These are phyloP conservation scores for Gossypium davidsonii DNA, from an alignment of 441 rosid species.

Conservation along the genomic window DNA sequence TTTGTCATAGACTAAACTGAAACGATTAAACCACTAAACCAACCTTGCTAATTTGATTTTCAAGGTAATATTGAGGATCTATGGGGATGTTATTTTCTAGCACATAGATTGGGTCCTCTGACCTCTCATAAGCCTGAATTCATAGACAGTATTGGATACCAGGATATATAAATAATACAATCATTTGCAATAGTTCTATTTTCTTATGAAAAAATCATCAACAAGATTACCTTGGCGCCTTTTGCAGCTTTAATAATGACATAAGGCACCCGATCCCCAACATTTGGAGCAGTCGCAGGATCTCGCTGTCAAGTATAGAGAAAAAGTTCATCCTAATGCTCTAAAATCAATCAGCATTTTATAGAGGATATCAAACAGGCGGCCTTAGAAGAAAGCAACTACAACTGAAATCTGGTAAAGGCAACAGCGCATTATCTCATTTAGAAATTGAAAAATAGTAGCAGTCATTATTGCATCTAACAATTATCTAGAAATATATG, in stretches of 20 bases:
- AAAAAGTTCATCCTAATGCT: slow-evolving; percentile 14
- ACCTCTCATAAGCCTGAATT: slow-evolving; percentile 84
- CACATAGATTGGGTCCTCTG: slow-evolving; percentile 96
- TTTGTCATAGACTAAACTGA: slow-evolving; percentile 4
- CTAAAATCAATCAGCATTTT: slow-evolving; percentile 17
- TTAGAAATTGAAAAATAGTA: not conserved
- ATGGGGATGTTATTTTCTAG: slow-evolving; percentile 89
- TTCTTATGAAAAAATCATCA: not conserved
- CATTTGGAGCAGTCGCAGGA: slow-evolving; percentile 97
- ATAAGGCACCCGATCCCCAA: slow-evolving; percentile 97
- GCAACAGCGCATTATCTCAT: not conserved
- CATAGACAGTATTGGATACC: slow-evolving; percentile 10
- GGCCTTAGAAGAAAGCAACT: not conserved
- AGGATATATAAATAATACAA: not conserved
- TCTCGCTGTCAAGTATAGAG: slow-evolving; percentile 61
- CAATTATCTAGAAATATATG: not conserved
- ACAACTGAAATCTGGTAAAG: not conserved
- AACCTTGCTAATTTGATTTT: slow-evolving; percentile 95
- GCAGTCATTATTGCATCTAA: not conserved
- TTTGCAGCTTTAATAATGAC: slow-evolving; percentile 89
- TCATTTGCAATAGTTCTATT: not conserved
- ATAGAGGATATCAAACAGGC: not conserved
- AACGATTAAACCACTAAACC: slow-evolving; percentile 16
- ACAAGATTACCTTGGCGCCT: slow-evolving; percentile 82
- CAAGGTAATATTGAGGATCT: slow-evolving; percentile 87